Conservation (phyloP, 164 flowering plant genomes). For the Annona squamosa region DNA sequence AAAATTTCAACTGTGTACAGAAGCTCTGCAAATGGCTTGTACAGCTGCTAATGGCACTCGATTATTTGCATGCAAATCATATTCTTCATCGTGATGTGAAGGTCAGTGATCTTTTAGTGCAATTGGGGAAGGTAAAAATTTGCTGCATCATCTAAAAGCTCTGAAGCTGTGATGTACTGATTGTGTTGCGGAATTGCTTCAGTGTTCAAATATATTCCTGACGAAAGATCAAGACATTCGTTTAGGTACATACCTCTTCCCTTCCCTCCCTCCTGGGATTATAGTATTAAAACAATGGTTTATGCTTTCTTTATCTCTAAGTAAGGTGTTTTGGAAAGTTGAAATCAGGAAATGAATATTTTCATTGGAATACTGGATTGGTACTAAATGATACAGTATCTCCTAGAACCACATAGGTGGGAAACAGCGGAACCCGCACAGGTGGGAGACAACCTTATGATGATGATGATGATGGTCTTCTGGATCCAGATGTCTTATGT, state of each 20-base stretch:
- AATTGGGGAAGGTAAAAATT: slow-evolving; percentile 2
- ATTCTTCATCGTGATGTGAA: slow-evolving; percentile 99
- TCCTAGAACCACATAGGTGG: no score
- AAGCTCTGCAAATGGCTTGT: slow-evolving; percentile 96
- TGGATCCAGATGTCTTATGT: no score
- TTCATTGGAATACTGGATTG: no score
- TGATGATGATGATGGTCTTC: no score
- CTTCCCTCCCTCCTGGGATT: background rate
- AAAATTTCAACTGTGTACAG: slow-evolving; percentile 32
- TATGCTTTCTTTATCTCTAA: background rate
- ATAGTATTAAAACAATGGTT: no score
- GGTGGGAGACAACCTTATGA: no score
- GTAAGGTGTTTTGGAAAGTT: background rate
- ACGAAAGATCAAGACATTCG: slow-evolving; percentile 91
- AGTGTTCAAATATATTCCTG: slow-evolving; percentile 98
- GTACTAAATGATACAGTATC: no score
- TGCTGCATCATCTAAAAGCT: slow-evolving; percentile 1
- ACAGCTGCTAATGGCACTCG: slow-evolving; percentile 93
- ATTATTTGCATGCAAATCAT: slow-evolving; percentile 84
- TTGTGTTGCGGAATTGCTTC: slow-evolving; percentile 24
- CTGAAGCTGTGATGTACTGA: slow-evolving; percentile 20
- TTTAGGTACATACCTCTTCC: slow-evolving; percentile 45
- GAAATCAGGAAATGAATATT: background rate
- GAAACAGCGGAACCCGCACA: no score
- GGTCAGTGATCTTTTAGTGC: slow-evolving; percentile 40